These are phyloP conservation scores for Pyrrhoderma lamaoense DNA, from an alignment of 1,284 basidiomycete species.

Conservation along the genomic window DNA sequence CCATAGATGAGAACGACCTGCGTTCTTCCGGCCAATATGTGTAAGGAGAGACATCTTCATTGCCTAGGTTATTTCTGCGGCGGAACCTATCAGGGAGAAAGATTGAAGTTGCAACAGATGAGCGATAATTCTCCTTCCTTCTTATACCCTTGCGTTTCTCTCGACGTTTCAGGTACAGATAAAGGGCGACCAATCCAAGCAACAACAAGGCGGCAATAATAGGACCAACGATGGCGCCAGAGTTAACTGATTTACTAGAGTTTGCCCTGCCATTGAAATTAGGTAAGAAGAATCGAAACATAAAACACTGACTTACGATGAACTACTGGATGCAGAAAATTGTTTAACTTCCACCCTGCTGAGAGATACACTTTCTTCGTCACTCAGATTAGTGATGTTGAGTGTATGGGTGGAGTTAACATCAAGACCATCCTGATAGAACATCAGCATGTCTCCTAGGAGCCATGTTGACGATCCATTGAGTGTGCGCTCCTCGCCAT, in stretches of 20 bases:
- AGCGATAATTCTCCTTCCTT: not conserved
- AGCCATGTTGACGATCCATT: conserved; percentile 30
- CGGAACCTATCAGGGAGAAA: conserved; percentile 8
- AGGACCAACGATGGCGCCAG: conserved; percentile 14
- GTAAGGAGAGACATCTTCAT: not conserved
- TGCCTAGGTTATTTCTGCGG: not conserved
- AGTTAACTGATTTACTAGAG: not conserved
- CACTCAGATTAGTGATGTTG: conserved; percentile 24
- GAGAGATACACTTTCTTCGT: conserved; percentile 19
- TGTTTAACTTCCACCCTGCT: conserved; percentile 19
- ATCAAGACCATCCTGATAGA: conserved; percentile 29
- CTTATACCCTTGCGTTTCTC: conserved; percentile 2
- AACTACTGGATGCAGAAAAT: conserved; percentile 8
- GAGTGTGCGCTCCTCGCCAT: conserved; percentile 24
- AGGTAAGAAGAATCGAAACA: too few species aligned
- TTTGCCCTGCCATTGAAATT: not conserved
- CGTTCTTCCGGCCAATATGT: not conserved
- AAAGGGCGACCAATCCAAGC: conserved; percentile 2
- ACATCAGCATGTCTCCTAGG: conserved; percentile 30
- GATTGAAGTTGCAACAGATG: conserved; percentile 8
- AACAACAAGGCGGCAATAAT: conserved; percentile 3
- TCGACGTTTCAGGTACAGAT: conserved; percentile 8
- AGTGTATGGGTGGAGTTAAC: conserved; percentile 26
- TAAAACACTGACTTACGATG: too few species aligned
- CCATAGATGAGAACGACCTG: not conserved